phyloP scores from a whole-genome alignment of 2,329 filamentous ascomycete species.

The Rhinocladiella similis region DNA sequence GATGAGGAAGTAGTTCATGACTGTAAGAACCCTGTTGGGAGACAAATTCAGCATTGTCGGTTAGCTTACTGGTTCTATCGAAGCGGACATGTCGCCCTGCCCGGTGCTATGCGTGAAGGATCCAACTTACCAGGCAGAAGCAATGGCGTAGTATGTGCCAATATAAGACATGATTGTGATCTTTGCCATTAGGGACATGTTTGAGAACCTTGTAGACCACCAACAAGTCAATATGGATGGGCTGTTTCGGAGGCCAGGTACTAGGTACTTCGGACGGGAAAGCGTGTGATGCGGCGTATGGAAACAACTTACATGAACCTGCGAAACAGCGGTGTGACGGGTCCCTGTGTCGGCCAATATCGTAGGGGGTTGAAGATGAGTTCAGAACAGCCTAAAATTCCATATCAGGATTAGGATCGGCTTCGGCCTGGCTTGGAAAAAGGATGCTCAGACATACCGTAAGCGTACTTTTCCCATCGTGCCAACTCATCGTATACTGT shows the following conservation, averaged over 20 bases:
- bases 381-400: constrained; percentile 67
- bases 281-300: too few relatives aligned
- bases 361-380: constrained; percentile 75
- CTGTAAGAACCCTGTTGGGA: constrained; percentile 51
- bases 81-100: too few relatives aligned
- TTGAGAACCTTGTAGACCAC: constrained; percentile 49
- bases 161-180: constrained; percentile 70
- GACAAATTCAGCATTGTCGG: too few relatives aligned
- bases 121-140: constrained; percentile 52
- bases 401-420: background rate
- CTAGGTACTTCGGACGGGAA: too few relatives aligned
- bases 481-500: constrained; percentile 82
- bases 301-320: constrained; percentile 55
- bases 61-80: too few relatives aligned
- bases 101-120: background rate
- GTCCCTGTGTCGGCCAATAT: constrained; percentile 71
- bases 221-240: too few relatives aligned
- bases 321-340: constrained; percentile 76
- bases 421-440: too few relatives aligned
- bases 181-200: constrained; percentile 60
- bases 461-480: constrained; percentile 84
- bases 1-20: constrained; percentile 68
- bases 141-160: constrained; percentile 62
- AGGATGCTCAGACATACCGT: constrained; percentile 34
- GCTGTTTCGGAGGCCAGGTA: too few relatives aligned